These are phyloP conservation scores for Sporobolomyces phaffii DNA, from an alignment of 768 basidiomycete genomes.

Conservation along the genomic window DNA sequence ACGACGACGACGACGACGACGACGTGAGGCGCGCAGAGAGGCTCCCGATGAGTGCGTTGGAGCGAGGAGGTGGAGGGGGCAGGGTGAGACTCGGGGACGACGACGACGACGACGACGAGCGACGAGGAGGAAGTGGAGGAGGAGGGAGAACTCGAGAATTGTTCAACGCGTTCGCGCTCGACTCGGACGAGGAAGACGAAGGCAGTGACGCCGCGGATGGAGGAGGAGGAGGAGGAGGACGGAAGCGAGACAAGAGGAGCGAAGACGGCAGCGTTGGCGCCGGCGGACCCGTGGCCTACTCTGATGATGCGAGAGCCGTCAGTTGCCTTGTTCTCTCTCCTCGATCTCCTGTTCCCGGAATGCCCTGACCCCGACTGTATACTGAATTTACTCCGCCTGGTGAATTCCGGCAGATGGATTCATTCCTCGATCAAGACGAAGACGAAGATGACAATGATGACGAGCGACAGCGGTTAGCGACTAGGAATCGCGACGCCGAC, in stretches of 20 bases:
- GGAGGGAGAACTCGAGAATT: conserved; percentile 67
- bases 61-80: conserved; percentile 42
- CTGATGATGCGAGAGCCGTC: conserved; percentile 7
- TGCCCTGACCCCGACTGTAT: neutral
- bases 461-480: neutral
- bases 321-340: neutral
- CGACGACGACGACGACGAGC: conserved; percentile 11
- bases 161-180: conserved; percentile 73
- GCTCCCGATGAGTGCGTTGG: conserved; percentile 68
- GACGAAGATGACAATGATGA: neutral
- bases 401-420: neutral
- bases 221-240: conserved; percentile 6
- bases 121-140: conserved; percentile 49
- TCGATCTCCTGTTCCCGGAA: neutral
- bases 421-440: neutral
- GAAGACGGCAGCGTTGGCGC: neutral
- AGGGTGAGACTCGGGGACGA: conserved; percentile 33
- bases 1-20: conserved; percentile 51
- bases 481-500: neutral
- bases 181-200: conserved; percentile 41
- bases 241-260: neutral
- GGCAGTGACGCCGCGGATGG: conserved; percentile 4
- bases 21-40: conserved; percentile 54
- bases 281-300: neutral
- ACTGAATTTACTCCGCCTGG: neutral